Evolutionary conservation across 306 rosid species (phyloP).

Genomic region (Bauhinia variegata): DNA sequence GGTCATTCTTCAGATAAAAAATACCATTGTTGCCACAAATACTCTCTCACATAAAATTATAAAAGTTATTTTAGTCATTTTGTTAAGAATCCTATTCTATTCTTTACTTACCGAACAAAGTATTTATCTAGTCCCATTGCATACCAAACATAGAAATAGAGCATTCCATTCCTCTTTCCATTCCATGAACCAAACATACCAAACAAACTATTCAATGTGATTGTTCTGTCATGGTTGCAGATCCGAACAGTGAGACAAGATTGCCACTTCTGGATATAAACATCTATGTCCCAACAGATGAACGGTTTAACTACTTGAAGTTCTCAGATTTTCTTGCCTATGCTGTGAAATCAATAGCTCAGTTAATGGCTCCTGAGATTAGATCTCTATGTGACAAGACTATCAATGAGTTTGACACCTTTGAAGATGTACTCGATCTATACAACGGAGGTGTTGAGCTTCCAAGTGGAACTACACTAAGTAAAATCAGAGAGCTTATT

Average conservation of each 20-base stretch:
- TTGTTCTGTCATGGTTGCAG: no score
- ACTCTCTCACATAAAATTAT: no score
- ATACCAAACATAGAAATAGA: no score
- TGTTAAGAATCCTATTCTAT: no score
- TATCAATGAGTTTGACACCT: constrained; percentile 76
- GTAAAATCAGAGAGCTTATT: constrained; percentile 55
- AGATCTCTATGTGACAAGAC: constrained; percentile 73
- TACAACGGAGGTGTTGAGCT: constrained; percentile 65
- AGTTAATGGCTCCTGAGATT: constrained; percentile 71
- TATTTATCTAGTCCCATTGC: no score
- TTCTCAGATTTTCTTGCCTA: constrained; percentile 83
- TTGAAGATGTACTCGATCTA: constrained; percentile 65
- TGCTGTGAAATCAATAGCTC: constrained; percentile 70
- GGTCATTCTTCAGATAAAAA: no score
- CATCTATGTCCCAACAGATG: constrained; percentile 88
- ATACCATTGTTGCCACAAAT: no score
- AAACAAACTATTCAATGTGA: no score
- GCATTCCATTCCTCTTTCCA: no score
- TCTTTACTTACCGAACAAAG: no score
- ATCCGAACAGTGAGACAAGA: constrained; percentile 70
- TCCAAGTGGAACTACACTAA: constrained; percentile 52
- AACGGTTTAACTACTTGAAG: constrained; percentile 70
- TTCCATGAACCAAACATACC: no score
- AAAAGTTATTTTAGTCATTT: no score
- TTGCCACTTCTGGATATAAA: constrained; percentile 66